phyloP scores from a whole-genome alignment of 805 yeast genomes.

The Candida verbasci region DNA sequence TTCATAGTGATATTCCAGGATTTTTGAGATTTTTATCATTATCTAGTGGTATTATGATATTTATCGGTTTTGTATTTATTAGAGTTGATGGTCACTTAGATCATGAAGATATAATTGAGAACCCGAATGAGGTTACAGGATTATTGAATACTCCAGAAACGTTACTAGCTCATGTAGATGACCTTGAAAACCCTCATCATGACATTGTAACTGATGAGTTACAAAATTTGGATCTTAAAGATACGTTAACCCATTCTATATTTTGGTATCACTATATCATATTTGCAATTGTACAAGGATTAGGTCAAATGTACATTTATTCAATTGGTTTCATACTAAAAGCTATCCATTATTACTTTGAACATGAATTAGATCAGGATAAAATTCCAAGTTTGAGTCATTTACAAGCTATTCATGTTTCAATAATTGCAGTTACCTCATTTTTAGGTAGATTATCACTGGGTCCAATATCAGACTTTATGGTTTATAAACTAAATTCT shows the following conservation, averaged over 20 bases:
- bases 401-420: conserved; percentile 31
- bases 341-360: conserved; percentile 22
- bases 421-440: conserved; percentile 27
- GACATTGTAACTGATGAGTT: conserved; percentile 5
- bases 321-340: conserved; percentile 29
- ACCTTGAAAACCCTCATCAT: neutral
- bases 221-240: conserved; percentile 14
- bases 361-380: conserved; percentile 1
- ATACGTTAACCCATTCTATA: conserved; percentile 22
- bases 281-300: conserved; percentile 29
- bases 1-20: conserved; percentile 17
- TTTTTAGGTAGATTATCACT: conserved; percentile 28
- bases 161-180: neutral
- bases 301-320: conserved; percentile 36
- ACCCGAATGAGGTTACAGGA: conserved; percentile 9
- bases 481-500: conserved; percentile 17
- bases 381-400: conserved; percentile 13
- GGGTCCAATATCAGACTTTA: conserved; percentile 28
- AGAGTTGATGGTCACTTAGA: conserved; percentile 24
- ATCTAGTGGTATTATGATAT: conserved; percentile 19
- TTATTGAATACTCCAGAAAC: conserved; percentile 10
- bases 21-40: conserved; percentile 22
- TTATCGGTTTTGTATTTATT: conserved; percentile 26
- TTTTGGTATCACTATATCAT: conserved; percentile 30
- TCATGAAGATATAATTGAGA: conserved; percentile 7